Conservation (phyloP, 495 filamentous ascomycete genomes). For the Podospora comata region DNA sequence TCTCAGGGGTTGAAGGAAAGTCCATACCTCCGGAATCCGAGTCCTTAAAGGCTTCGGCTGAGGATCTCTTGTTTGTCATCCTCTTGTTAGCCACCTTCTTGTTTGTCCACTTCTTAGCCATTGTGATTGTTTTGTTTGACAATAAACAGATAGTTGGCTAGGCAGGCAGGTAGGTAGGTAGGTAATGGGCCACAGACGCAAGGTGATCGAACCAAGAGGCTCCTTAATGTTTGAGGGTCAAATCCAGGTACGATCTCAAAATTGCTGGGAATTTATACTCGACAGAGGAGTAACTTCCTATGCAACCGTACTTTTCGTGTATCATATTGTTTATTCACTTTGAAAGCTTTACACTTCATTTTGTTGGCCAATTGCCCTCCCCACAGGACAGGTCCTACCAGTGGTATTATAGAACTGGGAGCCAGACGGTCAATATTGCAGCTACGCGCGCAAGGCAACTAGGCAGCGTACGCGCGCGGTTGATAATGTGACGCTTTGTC, state of each 20-base stretch:
- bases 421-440: background rate
- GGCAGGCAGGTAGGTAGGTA: too few relatives aligned
- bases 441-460: too few relatives aligned
- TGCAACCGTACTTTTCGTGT: background rate
- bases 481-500: background rate
- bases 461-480: background rate
- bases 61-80: background rate
- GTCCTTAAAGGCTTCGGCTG: background rate
- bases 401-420: background rate
- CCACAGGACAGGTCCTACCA: background rate
- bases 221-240: background rate
- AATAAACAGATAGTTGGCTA: too few relatives aligned
- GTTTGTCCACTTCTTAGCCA: background rate
- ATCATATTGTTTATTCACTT: background rate
- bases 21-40: background rate
- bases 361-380: background rate
- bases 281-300: background rate
- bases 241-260: background rate
- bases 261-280: background rate
- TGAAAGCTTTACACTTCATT: background rate
- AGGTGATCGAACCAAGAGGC: background rate
- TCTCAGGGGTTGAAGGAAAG: background rate
- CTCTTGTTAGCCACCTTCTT: background rate
- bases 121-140: background rate
- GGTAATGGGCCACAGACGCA: background rate